Percentiles rank a stretch among this genome's conserved stretches.
phyloP scores from a whole-genome alignment of 2,329 filamentous ascomycete genomes.

The Arthrobotrys conoides region DNA sequence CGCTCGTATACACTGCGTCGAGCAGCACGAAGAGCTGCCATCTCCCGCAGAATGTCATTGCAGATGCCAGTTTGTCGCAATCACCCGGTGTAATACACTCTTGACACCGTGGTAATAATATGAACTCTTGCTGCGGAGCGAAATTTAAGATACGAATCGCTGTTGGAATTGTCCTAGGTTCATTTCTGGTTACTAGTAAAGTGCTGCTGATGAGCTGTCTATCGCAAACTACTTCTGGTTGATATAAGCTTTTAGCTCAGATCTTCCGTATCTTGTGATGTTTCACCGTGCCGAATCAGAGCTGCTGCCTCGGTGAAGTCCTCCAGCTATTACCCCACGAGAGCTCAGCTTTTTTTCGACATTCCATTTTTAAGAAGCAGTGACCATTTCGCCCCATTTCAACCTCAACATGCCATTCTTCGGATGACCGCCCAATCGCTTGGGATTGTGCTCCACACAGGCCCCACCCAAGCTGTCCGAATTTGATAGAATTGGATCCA shows the following conservation, averaged over 20 bases:
- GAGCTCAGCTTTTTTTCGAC: slow-evolving; percentile 57
- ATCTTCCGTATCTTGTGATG: slow-evolving; percentile 35
- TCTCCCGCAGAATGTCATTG: slow-evolving; percentile 35
- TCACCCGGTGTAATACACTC: slow-evolving; percentile 19
- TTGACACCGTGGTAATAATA: not conserved
- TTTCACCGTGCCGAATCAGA: slow-evolving; percentile 53
- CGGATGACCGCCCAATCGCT: slow-evolving; percentile 55
- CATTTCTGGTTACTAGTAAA: not conserved
- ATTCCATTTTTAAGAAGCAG: slow-evolving; percentile 46
- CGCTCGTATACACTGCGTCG: slow-evolving; percentile 27
- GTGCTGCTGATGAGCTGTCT: not conserved
- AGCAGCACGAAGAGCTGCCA: slow-evolving; percentile 43
- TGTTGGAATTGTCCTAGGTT: not conserved
- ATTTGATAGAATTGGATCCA: slow-evolving; percentile 41
- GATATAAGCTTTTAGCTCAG: slow-evolving; percentile 52
- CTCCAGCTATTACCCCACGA: slow-evolving; percentile 51
- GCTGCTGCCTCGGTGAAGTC: slow-evolving; percentile 20
- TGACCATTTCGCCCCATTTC: slow-evolving; percentile 42
- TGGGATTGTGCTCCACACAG: slow-evolving; percentile 49
- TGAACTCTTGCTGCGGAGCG: not conserved
- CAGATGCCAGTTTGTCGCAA: slow-evolving; percentile 34
- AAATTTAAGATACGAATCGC: not conserved
- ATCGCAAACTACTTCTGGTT: slow-evolving; percentile 26
- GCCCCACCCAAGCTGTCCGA: slow-evolving; percentile 49
- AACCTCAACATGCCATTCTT: slow-evolving; percentile 49